phyloP scores from a whole-genome alignment of 106 monocot genomes.

The Dendrobium huoshanense region DNA sequence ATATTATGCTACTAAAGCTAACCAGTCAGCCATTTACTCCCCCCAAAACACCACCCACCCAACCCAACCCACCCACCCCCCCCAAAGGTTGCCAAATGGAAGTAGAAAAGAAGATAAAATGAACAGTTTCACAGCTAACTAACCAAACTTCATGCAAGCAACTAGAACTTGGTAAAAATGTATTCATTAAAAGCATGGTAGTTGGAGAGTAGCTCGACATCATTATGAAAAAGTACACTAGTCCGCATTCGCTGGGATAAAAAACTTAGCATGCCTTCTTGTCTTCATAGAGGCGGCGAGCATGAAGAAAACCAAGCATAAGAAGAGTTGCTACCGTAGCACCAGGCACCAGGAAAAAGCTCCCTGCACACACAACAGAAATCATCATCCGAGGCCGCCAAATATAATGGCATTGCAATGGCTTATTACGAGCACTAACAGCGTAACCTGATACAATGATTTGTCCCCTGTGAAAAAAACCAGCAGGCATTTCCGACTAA shows the following conservation, averaged over 20 bases:
- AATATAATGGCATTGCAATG: background rate
- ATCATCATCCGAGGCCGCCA: background rate
- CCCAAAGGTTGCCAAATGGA: background rate
- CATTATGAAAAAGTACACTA: background rate
- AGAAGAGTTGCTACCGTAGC: constrained; percentile 81
- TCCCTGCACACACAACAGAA: constrained; percentile 26
- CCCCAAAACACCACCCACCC: too few relatives aligned
- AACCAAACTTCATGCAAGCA: background rate
- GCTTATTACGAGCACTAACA: background rate
- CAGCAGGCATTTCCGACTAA: background rate
- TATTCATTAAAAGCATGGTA: background rate
- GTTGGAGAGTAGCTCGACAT: background rate
- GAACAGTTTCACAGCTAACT: background rate
- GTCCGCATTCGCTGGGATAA: background rate
- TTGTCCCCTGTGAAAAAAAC: background rate
- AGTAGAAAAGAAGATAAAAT: background rate
- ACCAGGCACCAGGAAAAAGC: constrained; percentile 63
- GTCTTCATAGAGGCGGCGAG: constrained; percentile 75
- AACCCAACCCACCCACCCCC: background rate
- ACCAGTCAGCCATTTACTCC: too few relatives aligned
- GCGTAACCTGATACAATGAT: background rate
- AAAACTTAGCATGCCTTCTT: constrained; percentile 50
- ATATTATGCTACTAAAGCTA: too few relatives aligned
- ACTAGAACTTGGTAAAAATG: background rate
- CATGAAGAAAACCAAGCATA: constrained; percentile 92